Conservation (phyloP, 495 filamentous ascomycete species). For the Tuber brumale region DNA sequence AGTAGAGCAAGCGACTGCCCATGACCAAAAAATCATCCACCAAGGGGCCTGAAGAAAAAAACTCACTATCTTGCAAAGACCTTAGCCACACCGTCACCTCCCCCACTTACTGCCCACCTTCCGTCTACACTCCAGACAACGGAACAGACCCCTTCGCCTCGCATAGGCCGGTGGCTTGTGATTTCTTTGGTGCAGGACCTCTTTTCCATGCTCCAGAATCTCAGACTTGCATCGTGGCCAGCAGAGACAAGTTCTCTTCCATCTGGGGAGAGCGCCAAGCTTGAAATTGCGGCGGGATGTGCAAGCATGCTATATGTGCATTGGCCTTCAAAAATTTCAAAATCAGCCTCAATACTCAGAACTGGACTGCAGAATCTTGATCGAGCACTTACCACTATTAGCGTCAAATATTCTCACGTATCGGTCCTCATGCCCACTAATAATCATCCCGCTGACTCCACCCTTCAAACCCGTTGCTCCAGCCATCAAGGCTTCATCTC, state of each 20-base stretch:
- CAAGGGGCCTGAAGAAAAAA: neutral
- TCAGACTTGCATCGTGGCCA: slow-evolving; percentile 86
- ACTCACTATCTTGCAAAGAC: slow-evolving; percentile 65
- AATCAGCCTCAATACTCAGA: neutral
- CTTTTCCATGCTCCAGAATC: slow-evolving; percentile 98
- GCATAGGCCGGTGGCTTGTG: slow-evolving; percentile 81
- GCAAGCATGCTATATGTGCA: slow-evolving; percentile 98
- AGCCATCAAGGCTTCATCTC: slow-evolving; percentile 62
- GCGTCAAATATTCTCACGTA: slow-evolving; percentile 97
- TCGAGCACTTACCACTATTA: slow-evolving; percentile 76
- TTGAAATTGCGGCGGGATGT: slow-evolving; percentile 84
- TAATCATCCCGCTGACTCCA: slow-evolving; percentile 83
- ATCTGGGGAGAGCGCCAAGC: slow-evolving; percentile 82
- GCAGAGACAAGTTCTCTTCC: slow-evolving; percentile 91
- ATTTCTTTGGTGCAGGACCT: slow-evolving; percentile 89
- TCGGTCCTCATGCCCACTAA: slow-evolving; percentile 90
- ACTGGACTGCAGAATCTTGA: neutral
- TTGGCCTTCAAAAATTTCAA: slow-evolving; percentile 60
- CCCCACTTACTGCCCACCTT: slow-evolving; percentile 85
- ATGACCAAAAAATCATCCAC: neutral
- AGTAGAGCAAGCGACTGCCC: neutral
- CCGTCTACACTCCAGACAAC: slow-evolving; percentile 94
- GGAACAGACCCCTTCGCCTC: slow-evolving; percentile 85
- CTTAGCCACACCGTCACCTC: slow-evolving; percentile 95
- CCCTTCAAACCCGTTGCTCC: slow-evolving; percentile 78